Base-by-base conservation (phyloP, 2,329 filamentous ascomycete species). In the Cyclaneusma minus region DNA sequence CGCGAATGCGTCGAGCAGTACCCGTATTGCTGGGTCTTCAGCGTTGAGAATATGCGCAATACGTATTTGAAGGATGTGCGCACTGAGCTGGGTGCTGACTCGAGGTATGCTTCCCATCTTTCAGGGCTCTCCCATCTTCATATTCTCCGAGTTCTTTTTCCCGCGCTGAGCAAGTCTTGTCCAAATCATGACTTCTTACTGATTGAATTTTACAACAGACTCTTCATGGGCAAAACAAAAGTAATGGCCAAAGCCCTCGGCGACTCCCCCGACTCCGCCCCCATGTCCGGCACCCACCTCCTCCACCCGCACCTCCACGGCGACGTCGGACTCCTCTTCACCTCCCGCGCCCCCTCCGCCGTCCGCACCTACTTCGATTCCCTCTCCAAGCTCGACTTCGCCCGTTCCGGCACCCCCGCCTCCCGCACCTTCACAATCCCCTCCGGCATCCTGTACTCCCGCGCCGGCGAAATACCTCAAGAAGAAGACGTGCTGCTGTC, bases 161-260 rank as follows among this genome's bases (percentile, higher is more conserved):
- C 19, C 7, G 12, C 15, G 25, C 20, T 16, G n/a, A 25, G 11
- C 15, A 14, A 14, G 28, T 13, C 5, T 13, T 29, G 22, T 10
- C 5, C 22, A 21, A 22, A 24, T 22, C 14, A 25, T 15, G 18
- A 12, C 22, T 21, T n/a, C n/a, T n/a, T n/a, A n/a, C n/a, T n/a
- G n/a, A n/a, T n/a, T n/a, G n/a, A 29, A 38, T 25, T 21, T 20
- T 13, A 6, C 11, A 24, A 24, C 43, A 89, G 85, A 43, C 62
- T 98, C 51, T 95, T 95, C 71, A 95, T 94, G 56, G 89, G 87
- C 58, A 98, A 95, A 63, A 95, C 87, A 33, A 95, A 95, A 60
- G 85, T 98, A 53, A 95, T 95, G 84, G 75, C 81, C 43, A 87
- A 89, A 57, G 85, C 89, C 30, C 77, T 98, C 14, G 89, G 89